Conservation (phyloP, 148 eudicot genomes). For the Amaranthus cruentus region DNA sequence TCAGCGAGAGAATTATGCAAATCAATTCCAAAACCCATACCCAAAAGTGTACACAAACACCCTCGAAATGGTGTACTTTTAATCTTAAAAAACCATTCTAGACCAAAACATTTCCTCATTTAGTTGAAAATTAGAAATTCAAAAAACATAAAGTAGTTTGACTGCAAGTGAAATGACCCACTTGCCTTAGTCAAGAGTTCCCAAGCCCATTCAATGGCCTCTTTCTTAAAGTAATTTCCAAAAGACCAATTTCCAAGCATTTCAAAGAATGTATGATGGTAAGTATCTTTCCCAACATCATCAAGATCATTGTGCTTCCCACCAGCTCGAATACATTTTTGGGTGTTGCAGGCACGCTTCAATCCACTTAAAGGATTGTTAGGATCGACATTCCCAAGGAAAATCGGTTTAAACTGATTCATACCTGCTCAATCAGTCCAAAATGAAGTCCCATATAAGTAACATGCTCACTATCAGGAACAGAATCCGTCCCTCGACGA, state of each 20-base stretch:
- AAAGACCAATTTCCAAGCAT: constrained; percentile 99
- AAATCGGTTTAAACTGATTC: constrained; percentile 97
- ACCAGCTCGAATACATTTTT: constrained; percentile 96
- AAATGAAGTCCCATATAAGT: not conserved
- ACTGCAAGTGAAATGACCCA: not conserved
- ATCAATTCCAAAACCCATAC: not conserved
- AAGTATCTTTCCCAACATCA: constrained; percentile 97
- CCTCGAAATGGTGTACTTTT: not conserved
- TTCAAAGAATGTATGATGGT: constrained; percentile 96
- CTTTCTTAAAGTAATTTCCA: constrained; percentile 86
- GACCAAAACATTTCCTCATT: not conserved
- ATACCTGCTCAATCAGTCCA: constrained; percentile 50
- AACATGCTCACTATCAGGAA: not conserved
- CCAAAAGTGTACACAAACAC: not conserved
- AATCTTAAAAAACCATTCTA: not conserved
- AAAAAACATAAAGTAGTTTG: not conserved
- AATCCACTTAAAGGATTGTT: constrained; percentile 66
- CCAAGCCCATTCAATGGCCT: constrained; percentile 94
- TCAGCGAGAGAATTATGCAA: not conserved
- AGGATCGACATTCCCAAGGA: constrained; percentile 86
- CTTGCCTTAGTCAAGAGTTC: constrained; percentile 83
- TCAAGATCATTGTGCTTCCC: constrained; percentile 98
- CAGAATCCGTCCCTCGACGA: too few relatives aligned
- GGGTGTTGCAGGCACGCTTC: constrained; percentile 95
- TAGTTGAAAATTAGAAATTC: not conserved